phyloP scores from a whole-genome alignment of 2,329 filamentous ascomycete genomes.

The Alternaria sp. region DNA sequence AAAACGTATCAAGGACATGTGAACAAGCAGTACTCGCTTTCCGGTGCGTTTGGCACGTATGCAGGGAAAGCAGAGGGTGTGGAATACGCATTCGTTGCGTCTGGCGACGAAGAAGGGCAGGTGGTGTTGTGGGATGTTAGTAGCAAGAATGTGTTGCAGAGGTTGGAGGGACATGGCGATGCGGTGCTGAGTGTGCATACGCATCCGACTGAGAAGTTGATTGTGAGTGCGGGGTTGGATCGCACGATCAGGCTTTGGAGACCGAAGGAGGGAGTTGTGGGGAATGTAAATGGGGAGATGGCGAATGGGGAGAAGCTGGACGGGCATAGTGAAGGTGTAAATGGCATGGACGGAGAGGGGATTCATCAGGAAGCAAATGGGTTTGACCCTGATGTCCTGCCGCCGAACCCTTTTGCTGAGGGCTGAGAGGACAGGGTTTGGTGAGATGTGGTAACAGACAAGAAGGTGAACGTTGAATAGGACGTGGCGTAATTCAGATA shows the following conservation, averaged over 20 bases:
- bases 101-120: conserved; percentile 85
- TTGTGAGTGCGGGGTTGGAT: conserved; percentile 70
- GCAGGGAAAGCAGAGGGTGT: conserved; percentile 35
- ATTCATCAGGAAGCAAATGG: conserved; percentile 15
- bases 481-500: conserved; percentile 1
- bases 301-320: not conserved
- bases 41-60: conserved; percentile 79
- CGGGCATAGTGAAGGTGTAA: not conserved
- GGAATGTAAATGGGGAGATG: not conserved
- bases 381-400: conserved; percentile 27
- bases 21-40: conserved; percentile 85
- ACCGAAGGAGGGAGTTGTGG: not conserved
- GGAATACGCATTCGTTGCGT: conserved; percentile 70
- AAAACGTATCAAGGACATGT: conserved; percentile 96
- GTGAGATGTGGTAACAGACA: not conserved
- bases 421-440: not conserved
- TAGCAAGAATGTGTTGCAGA: conserved; percentile 82
- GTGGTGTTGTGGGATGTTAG: conserved; percentile 90
- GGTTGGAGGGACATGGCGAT: conserved; percentile 62
- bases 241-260: conserved; percentile 67
- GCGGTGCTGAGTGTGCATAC: conserved; percentile 67
- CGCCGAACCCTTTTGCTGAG: conserved; percentile 27
- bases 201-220: conserved; percentile 58
- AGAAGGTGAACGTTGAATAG: not conserved
- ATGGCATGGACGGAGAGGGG: not conserved